These are phyloP conservation scores for Kwoniella sp. DNA, from an alignment of 768 basidiomycete species.

Conservation along the genomic window DNA sequence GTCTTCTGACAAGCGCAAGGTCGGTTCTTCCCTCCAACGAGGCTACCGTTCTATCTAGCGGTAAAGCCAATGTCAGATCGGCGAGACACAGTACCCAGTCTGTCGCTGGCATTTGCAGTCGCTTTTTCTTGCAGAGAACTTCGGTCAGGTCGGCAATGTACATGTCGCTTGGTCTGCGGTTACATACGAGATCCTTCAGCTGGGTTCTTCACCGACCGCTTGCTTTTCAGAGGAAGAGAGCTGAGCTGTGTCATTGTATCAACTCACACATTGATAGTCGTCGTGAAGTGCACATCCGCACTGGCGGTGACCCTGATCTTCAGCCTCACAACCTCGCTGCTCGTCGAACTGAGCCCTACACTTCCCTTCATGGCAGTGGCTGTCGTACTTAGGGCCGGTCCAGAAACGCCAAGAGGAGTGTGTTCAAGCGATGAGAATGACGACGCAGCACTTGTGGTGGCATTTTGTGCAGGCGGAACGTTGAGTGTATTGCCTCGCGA, in stretches of 20 bases:
- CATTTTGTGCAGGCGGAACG: conserved; percentile 8
- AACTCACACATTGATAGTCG: conserved; percentile 88
- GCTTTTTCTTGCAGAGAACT: conserved; percentile 57
- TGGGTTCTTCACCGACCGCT: not conserved
- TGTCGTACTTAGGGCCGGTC: conserved; percentile 16
- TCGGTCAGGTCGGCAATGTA: conserved; percentile 97
- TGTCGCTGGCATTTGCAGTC: conserved; percentile 42
- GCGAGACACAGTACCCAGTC: conserved; percentile 61
- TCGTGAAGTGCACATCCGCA: conserved; percentile 79
- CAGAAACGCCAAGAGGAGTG: conserved; percentile 52
- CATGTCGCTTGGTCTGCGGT: conserved; percentile 73
- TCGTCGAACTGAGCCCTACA: conserved; percentile 53
- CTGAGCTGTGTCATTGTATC: not conserved
- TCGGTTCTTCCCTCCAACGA: conserved; percentile 86
- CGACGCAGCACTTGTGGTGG: conserved; percentile 10
- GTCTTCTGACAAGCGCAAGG: conserved; percentile 75
- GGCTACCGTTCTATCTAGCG: conserved; percentile 93
- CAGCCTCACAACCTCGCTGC: conserved; percentile 68
- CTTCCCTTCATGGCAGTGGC: conserved; percentile 56
- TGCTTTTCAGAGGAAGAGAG: not conserved
- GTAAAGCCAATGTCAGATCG: conserved; percentile 65
- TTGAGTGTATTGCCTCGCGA: conserved; percentile 14
- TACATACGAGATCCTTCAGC: conserved; percentile 56
- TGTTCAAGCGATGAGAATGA: conserved; percentile 58
- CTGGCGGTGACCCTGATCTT: conserved; percentile 78